Base-by-base conservation (phyloP, 352 stramenopile genomes). In the Phytophthora rubi region DNA sequence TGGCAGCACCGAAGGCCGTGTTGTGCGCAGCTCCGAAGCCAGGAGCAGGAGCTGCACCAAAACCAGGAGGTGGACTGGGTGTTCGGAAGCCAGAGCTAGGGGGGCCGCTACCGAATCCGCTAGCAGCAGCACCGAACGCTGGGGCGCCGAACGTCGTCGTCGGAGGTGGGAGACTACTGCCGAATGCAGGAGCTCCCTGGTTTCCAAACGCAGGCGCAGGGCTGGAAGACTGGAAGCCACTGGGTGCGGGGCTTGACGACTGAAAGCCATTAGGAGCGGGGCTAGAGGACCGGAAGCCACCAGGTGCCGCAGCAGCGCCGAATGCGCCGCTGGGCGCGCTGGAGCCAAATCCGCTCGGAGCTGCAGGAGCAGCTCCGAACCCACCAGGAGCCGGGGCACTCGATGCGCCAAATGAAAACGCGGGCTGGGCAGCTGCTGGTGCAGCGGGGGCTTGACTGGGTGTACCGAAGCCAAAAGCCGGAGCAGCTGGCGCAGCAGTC, bases 401-500 rank as follows among this genome's bases (percentile, higher is more conserved):
- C 9, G 76, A 68, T 9, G 76, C 61, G 13, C 79, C 80, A 66
- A 88, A 90, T 4, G 58, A 67, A 55, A 77, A 77, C 15, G 80
- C 69, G 7, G 69, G 75, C 61, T 83, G 64, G 55, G 45, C 49
- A 55, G 71, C 51, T 21, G 75, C 26, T 45, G 67, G 35, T 59
- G 74, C 69, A 59, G 68, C 69, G 0, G 75, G 57, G 0, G 75
- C 39, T 54, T 80, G 79, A 21, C 68, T 80, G 15, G 67, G 71
- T 53, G 75, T 58, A 57, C 75, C 70, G 23, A 86, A 80, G 23
- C 70, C 64, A 26, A 91, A 91, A 8, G 73, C 73, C 12, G 83
- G 64, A 13, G 75, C 73, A 54, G 70, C 47, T 12, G 77, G 59
- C 13, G 76, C 60, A 44, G 71, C 75, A 26, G 71, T 70, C 33